Evolutionary conservation across 2,329 filamentous ascomycete species (phyloP), one percentile per base, ranked within the genome.

Genomic region (Paraphoma sp.): DNA sequence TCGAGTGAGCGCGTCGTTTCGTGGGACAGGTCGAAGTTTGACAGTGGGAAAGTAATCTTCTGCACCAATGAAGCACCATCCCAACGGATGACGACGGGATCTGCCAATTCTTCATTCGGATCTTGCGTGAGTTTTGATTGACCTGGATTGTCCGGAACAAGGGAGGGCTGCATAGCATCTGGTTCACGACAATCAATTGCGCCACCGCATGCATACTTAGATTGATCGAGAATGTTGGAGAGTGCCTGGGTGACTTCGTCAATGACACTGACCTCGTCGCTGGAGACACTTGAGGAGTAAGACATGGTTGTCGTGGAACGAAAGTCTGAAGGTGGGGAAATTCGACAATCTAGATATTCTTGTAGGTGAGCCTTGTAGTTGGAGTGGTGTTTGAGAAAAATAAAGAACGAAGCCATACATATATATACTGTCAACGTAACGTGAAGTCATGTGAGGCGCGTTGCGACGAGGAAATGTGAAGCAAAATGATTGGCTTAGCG

Each of bases 41-140:
- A 11, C 12, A 44, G 6, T 4, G 56, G 58, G 2, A 62, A 23
- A 4, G 29, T 31, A 2, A 57, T 10, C 40, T 57, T 61, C 46
- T 51, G 31, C 31, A 49, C 50, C 1, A 44, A 50, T 6, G 11
- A 38, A 12, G 46, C 4, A 10, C 51, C 48, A 29, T 60, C 57
- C 56, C 59, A 62, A 38, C 53, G 53, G 11, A 62, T 53, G 4
- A 51, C 56, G 36, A 60, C 53, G 7, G 45, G 44, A 7, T 16
- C 43, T 31, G 42, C 7, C 41, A 23, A 10, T 29, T 6, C 5
- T 23, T 23, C 3, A 23, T 2, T 23, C 5, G 23, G 5, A 23
- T 23, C 23, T 5, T 23, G 23, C 23, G 38, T 6, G 14, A 10
- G 33, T 10, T 7, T 6, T 36, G 33, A 14, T 2, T 2, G 14